A percentile compares a stretch with the other conserved stretches of the same genome.
Conservation (phyloP, 2,329 filamentous ascomycete genomes). For the Aspergillus versicolor region DNA sequence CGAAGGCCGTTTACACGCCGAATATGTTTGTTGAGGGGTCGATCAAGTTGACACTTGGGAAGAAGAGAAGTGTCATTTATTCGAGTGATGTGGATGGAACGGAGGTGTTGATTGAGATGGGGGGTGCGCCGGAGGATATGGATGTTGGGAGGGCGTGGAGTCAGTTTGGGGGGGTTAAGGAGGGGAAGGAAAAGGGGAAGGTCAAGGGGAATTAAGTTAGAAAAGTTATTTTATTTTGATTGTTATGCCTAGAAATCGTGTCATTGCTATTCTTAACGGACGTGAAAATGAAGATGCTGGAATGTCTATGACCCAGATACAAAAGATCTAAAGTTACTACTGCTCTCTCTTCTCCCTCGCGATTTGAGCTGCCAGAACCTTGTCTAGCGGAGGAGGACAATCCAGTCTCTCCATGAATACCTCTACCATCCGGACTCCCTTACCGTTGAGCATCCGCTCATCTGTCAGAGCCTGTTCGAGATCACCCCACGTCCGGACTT, state of each 20-base stretch:
- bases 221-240: too few relatives aligned
- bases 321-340: not conserved
- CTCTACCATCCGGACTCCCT: slow-evolving; percentile 44
- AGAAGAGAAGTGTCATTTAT: not conserved
- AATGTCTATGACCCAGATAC: not conserved
- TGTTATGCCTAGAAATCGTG: too few relatives aligned
- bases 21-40: slow-evolving; percentile 48
- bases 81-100: not conserved
- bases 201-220: too few relatives aligned
- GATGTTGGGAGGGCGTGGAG: not conserved
- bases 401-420: slow-evolving; percentile 42
- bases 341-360: slow-evolving; percentile 24
- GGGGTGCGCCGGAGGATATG: not conserved
- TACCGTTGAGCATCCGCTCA: slow-evolving; percentile 36
- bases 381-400: slow-evolving; percentile 33
- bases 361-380: slow-evolving; percentile 32
- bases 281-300: not conserved
- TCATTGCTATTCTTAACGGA: not conserved
- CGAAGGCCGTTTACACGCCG: slow-evolving; percentile 41
- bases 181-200: not conserved
- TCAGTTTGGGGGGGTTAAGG: not conserved
- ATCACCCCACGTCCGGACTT: slow-evolving; percentile 48
- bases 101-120: not conserved
- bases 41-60: slow-evolving; percentile 56
- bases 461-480: slow-evolving; percentile 41